phyloP scores from a whole-genome alignment of 2,329 filamentous ascomycete species.

The Monosporascus sp. region DNA sequence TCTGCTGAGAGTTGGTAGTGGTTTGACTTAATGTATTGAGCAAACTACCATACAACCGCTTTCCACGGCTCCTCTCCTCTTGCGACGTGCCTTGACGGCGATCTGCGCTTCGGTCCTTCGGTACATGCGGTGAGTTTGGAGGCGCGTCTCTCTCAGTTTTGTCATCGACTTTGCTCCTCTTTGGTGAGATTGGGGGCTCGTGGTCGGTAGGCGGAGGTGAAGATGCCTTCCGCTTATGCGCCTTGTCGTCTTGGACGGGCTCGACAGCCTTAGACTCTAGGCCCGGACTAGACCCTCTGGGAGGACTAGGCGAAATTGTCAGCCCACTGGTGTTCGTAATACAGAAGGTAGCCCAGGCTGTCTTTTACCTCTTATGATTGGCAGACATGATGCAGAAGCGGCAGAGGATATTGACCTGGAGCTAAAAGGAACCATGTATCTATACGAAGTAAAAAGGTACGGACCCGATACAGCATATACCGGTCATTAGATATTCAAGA shows the following conservation, averaged over 20 bases:
- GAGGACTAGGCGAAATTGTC: conserved; percentile 1
- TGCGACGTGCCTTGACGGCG: conserved; percentile 43
- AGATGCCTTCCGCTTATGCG: conserved; percentile 29
- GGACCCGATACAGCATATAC: no score
- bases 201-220: conserved; percentile 13
- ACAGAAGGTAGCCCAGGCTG: not conserved
- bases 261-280: conserved; percentile 10
- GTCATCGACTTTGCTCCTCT: conserved; percentile 17
- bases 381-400: not conserved
- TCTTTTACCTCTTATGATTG: not conserved
- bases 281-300: conserved; percentile 10
- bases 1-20: conserved; percentile 57
- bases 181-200: conserved; percentile 18
- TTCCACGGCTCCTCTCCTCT: conserved; percentile 78
- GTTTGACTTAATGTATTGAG: conserved; percentile 74
- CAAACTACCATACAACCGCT: conserved; percentile 79
- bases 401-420: not conserved
- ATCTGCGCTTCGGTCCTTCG: conserved; percentile 17
- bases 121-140: conserved; percentile 4
- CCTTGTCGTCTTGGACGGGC: conserved; percentile 8
- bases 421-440: not conserved
- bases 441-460: no score
- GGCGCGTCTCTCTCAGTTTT: conserved; percentile 10
- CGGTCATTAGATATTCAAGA: no score
- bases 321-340: not conserved